Base-by-base conservation (phyloP, 2,329 filamentous ascomycete species). In the Talaromyces marneffei region DNA sequence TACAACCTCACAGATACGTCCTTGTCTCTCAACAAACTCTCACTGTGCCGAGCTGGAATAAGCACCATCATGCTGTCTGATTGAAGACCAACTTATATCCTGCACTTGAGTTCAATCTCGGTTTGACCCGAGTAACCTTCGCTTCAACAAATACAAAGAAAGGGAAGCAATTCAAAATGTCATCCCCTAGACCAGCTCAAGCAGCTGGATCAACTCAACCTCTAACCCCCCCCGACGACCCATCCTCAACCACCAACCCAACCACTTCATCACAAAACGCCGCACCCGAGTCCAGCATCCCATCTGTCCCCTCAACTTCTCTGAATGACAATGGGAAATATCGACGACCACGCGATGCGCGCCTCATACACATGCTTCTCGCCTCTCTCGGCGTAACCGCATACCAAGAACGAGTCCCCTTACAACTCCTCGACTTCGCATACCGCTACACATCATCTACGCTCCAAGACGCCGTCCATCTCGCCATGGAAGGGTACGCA, bases 361-460 rank as follows among this genome's bases (percentile, higher is more conserved):
- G 80, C 23, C 71, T 81, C 57, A 77, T 82, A 52, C 79, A 82
- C 65, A 79, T 81, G 70, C 73, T 82, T 44, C 78, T 82, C 53
- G 75, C 78, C 58, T 77, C 77, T 1, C 74, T 79, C 25, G 80
- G 80, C 39, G 77, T 82, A 48, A 78, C 73, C 16, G 74, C 78
- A 14, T 82, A 82, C 68, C 79, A 82, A 70, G 79, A 82, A 65
- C 78, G 79, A n/a, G 78, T 82, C 0, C 79, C 79, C 1, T 72
- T 82, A 3, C 79, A 82, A 65, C 76, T 82, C 40, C 77, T 82
- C 69, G 79, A 82, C 64, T 81, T 82, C 65, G 80, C 79, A 55
- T 80, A 82, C 72, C 77, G 80, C 59, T 83, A 83, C 69, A 83
- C 81, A 3, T 80, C 80, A 31, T 77, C 77, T 23, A 78, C 81